phyloP scores from a whole-genome alignment of 1,139 yeast species.

The Pichia sp. region DNA sequence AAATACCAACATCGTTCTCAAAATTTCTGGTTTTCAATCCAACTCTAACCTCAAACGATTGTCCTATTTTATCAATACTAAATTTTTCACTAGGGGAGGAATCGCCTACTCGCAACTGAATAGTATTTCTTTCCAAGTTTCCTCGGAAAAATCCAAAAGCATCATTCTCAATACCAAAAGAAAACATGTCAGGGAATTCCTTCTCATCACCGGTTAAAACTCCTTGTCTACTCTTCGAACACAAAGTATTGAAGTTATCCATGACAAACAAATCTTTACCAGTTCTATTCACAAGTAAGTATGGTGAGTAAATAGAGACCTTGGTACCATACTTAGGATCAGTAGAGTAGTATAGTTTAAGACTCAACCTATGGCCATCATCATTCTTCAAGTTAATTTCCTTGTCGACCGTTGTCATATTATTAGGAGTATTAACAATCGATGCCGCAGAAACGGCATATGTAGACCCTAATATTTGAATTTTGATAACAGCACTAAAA shows the following conservation, averaged over 20 bases:
- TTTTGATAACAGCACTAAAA: slow-evolving; percentile 53
- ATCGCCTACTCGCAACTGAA: slow-evolving; percentile 62
- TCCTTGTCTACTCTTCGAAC: slow-evolving; percentile 30
- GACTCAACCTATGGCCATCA: slow-evolving; percentile 63
- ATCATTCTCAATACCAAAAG: slow-evolving; percentile 54
- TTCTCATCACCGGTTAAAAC: slow-evolving; percentile 27
- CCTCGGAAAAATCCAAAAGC: slow-evolving; percentile 25
- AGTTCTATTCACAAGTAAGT: slow-evolving; percentile 75
- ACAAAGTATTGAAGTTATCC: slow-evolving; percentile 51
- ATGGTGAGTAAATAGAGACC: slow-evolving; percentile 78
- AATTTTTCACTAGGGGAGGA: slow-evolving; percentile 73
- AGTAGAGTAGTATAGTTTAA: slow-evolving; percentile 60
- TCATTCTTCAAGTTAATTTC: slow-evolving; percentile 40
- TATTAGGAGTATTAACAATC: slow-evolving; percentile 59
- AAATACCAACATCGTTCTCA: slow-evolving; percentile 73
- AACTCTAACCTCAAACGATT: slow-evolving; percentile 61
- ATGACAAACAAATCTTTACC: slow-evolving; percentile 58
- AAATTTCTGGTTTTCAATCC: slow-evolving; percentile 53
- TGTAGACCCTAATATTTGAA: slow-evolving; percentile 63
- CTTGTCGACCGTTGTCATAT: slow-evolving; percentile 27
- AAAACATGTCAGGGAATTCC: slow-evolving; percentile 71
- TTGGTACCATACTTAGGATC: slow-evolving; percentile 51
- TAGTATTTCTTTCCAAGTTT: slow-evolving; percentile 54
- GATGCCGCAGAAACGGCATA: slow-evolving; percentile 76
- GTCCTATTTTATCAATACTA: slow-evolving; percentile 90